Conservation (phyloP, 2,329 filamentous ascomycete genomes). For the Dendryphion nanum region DNA sequence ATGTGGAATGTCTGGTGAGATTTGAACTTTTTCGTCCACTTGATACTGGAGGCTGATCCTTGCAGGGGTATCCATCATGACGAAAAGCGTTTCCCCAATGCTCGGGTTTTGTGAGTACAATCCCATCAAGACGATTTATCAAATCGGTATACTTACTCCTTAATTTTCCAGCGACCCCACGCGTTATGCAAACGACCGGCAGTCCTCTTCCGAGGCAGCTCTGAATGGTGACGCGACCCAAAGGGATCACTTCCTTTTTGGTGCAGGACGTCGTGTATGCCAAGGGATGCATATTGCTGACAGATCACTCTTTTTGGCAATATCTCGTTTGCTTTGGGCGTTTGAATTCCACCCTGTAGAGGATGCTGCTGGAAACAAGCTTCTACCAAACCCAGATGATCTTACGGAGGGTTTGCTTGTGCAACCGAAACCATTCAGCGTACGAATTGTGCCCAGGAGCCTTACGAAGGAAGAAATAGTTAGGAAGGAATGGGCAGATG, state of each 20-base stretch:
- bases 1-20: conserved; percentile 34
- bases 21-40: not conserved
- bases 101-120: too few species aligned
- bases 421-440: conserved; percentile 3
- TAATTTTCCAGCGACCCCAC: conserved; percentile 1
- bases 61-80: not conserved
- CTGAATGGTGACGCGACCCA: conserved; percentile 24
- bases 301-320: conserved; percentile 27
- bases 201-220: conserved; percentile 30
- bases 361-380: conserved; percentile 1
- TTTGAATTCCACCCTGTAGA: too few species aligned
- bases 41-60: not conserved
- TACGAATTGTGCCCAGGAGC: conserved; percentile 4
- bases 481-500: conserved; percentile 4
- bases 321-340: conserved; percentile 35
- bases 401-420: conserved; percentile 6
- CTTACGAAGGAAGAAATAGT: not conserved
- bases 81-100: not conserved
- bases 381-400: conserved; percentile 1
- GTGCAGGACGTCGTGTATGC: conserved; percentile 38
- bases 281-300: conserved; percentile 40
- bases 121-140: too few species aligned
- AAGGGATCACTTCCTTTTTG: conserved; percentile 41
- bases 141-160: too few species aligned
- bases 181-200: conserved; percentile 8